A percentile compares a stretch with the other conserved stretches of the same genome.
Conservation (phyloP, 257 asterid genomes). For the Rhazya stricta region DNA sequence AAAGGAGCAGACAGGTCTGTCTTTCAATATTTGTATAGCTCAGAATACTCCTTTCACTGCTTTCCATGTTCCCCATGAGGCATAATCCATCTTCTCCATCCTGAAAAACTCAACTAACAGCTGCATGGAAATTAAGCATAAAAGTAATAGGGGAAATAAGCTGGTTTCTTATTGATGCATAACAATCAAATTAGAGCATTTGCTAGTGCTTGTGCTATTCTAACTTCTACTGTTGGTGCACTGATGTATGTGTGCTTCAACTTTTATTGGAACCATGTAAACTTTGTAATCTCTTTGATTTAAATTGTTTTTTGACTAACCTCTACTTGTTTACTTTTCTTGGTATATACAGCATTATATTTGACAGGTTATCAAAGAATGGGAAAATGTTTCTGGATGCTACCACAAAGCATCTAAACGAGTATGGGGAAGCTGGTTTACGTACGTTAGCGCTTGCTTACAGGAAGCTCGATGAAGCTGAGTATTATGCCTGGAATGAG, state of each 20-base stretch:
- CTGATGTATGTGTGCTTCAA: not conserved
- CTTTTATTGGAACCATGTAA: not conserved
- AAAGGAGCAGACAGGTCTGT: conserved; percentile 94
- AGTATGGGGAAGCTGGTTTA: conserved; percentile 91
- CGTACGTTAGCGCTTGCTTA: conserved; percentile 94
- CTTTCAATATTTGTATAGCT: conserved; percentile 12
- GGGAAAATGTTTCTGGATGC: conserved; percentile 69
- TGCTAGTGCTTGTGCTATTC: conserved; percentile 2
- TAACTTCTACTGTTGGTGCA: not conserved
- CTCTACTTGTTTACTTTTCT: conserved; percentile 23
- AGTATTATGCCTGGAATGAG: conserved; percentile 79
- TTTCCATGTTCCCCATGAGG: not conserved
- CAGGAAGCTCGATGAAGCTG: conserved; percentile 72
- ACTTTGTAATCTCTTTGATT: not conserved
- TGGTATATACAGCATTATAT: conserved; percentile 66
- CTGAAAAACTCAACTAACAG: not conserved
- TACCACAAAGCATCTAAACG: conserved; percentile 79
- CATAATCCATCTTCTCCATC: not conserved
- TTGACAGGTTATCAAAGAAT: conserved; percentile 70
- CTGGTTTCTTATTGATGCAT: not conserved
- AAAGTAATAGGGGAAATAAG: not conserved
- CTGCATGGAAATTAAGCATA: not conserved
- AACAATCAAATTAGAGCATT: not conserved
- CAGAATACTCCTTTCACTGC: not conserved
- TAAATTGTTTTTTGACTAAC: conserved; percentile 16